Conservation (phyloP, 805 yeast genomes). For the Kuraishia hungarica region DNA sequence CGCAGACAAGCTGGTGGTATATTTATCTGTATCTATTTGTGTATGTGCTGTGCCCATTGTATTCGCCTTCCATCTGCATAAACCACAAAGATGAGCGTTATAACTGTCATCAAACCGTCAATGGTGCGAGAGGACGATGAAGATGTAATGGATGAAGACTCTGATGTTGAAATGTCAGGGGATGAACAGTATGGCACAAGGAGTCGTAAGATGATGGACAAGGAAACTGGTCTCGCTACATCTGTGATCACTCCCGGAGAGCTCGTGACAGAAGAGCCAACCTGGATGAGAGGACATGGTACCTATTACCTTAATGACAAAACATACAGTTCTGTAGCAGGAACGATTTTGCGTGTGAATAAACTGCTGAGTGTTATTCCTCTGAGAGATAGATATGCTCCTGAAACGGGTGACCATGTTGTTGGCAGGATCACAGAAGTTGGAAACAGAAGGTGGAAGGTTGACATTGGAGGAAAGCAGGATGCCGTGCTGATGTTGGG, state of each 20-base stretch:
- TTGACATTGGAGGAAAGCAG: conserved; percentile 91
- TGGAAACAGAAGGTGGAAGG: conserved; percentile 92
- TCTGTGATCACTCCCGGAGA: conserved; percentile 90
- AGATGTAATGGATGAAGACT: conserved; percentile 9
- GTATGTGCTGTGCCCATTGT: background rate
- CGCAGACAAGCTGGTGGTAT: background rate
- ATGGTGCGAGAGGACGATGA: conserved; percentile 8
- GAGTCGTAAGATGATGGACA: conserved; percentile 3
- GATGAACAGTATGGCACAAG: conserved; percentile 3
- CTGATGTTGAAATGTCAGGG: conserved; percentile 13
- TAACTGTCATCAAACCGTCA: conserved; percentile 18
- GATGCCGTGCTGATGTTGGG: conserved; percentile 91
- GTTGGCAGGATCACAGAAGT: conserved; percentile 93
- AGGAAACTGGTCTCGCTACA: conserved; percentile 16
- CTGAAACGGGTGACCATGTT: conserved; percentile 95
- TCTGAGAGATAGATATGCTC: conserved; percentile 77
- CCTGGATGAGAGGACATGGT: conserved; percentile 99
- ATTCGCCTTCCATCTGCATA: background rate
- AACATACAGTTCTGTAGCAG: conserved; percentile 90
- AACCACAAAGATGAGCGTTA: conserved; percentile 12
- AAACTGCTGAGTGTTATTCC: conserved; percentile 81
- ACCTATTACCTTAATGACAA: conserved; percentile 70
- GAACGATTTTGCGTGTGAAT: conserved; percentile 79
- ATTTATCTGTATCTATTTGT: background rate
- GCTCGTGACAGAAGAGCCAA: conserved; percentile 87